Percentiles rank a stretch among this genome's conserved stretches.
These are phyloP conservation scores for Lasiodiplodia sp. DNA, from an alignment of 2,329 filamentous ascomycete genomes.

Conservation along the genomic window DNA sequence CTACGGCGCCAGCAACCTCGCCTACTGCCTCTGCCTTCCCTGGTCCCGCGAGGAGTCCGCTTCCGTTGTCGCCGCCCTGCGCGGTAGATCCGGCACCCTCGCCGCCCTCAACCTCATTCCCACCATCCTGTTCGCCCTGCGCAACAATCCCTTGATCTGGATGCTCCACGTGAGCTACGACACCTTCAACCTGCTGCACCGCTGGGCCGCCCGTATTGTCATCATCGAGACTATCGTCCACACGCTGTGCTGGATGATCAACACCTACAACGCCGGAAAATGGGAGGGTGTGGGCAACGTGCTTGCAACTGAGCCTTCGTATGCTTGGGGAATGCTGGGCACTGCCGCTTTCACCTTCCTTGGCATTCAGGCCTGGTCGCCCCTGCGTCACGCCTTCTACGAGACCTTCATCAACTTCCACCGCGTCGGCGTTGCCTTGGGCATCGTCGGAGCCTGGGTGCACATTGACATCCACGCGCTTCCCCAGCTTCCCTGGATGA, in stretches of 20 bases:
- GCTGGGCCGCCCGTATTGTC: conserved; percentile 81
- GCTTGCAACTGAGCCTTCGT: conserved; percentile 68
- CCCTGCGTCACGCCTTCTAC: conserved; percentile 92
- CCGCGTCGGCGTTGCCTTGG: conserved; percentile 74
- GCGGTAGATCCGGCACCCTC: conserved; percentile 84
- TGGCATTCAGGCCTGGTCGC: conserved; percentile 74
- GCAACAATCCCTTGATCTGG: conserved; percentile 90
- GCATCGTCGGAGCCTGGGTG: conserved; percentile 76
- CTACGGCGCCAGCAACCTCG: conserved; percentile 77
- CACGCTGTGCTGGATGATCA: conserved; percentile 75
- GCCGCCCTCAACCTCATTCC: conserved; percentile 91
- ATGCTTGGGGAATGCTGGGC: conserved; percentile 69
- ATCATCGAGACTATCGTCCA: conserved; percentile 75
- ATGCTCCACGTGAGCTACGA: conserved; percentile 90
- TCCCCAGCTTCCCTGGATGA: conserved; percentile 76
- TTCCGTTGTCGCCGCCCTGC: conserved; percentile 78
- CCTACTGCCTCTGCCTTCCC: conserved; percentile 75
- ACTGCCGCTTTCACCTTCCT: conserved; percentile 69
- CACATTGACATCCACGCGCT: conserved; percentile 75
- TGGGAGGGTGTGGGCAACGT: conserved; percentile 64
- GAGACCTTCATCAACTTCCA: conserved; percentile 93
- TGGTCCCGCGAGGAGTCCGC: conserved; percentile 58
- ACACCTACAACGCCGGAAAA: conserved; percentile 66
- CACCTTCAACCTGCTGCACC: conserved; percentile 90
- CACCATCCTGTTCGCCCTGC: conserved; percentile 83